A percentile compares a stretch with the other conserved stretches of the same genome.
phyloP scores from a whole-genome alignment of 495 filamentous ascomycete genomes.

The Pseudotulostoma volvatum region DNA sequence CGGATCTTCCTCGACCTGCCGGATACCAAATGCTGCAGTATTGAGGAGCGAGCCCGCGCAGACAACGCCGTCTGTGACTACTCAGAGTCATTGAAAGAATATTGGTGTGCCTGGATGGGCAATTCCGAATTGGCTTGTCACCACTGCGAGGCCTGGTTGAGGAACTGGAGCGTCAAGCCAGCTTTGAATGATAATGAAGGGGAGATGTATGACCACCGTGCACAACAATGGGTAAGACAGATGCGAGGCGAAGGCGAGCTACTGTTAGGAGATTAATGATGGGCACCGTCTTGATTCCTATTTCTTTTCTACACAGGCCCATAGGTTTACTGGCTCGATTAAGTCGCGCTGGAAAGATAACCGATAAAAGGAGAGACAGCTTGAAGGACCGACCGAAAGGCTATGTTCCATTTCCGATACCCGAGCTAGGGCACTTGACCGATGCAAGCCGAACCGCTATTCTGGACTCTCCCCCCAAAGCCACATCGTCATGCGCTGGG shows the following conservation, averaged over 20 bases:
- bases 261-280: slow-evolving; percentile 1
- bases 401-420: too few species aligned
- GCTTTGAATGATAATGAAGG: slow-evolving; percentile 15
- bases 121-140: slow-evolving; percentile 11
- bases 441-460: too few species aligned
- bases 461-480: too few species aligned
- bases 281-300: too few species aligned
- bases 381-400: too few species aligned
- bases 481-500: too few species aligned
- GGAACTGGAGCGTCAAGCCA: slow-evolving; percentile 17
- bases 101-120: slow-evolving; percentile 17
- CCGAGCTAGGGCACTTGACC: too few species aligned
- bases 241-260: slow-evolving; percentile 11
- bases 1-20: slow-evolving; percentile 14
- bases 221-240: slow-evolving; percentile 14
- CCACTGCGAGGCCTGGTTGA: slow-evolving; percentile 12
- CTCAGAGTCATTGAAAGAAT: slow-evolving; percentile 16
- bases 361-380: too few species aligned
- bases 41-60: slow-evolving; percentile 9
- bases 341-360: too few species aligned
- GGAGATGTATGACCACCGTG: slow-evolving; percentile 10
- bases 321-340: too few species aligned
- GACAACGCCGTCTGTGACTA: slow-evolving; percentile 10
- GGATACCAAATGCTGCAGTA: slow-evolving; percentile 12
- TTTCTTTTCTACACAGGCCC: too few species aligned